Conservation (phyloP, 345 rosid species). For the Dipteronia sinensis region DNA sequence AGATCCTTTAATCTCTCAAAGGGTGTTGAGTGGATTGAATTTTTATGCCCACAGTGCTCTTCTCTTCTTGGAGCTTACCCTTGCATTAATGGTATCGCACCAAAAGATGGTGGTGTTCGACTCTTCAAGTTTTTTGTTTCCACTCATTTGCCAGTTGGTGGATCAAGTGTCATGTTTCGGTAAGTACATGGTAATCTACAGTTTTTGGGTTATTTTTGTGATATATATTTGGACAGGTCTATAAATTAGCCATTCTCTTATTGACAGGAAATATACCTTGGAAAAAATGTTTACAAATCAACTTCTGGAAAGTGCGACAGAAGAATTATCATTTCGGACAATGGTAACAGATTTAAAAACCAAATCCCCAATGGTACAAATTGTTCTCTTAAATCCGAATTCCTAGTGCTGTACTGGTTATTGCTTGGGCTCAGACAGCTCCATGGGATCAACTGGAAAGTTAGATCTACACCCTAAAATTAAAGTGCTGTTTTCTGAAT, state of each 20-base stretch:
- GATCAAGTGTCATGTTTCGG: conserved; percentile 60
- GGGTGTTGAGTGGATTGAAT: conserved; percentile 68
- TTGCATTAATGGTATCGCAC: conserved; percentile 36
- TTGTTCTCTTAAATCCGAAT: conserved; percentile 73
- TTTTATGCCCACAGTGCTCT: conserved; percentile 66
- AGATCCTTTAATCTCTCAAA: conserved; percentile 70
- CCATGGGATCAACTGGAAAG: conserved; percentile 31
- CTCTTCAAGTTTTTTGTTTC: conserved; percentile 78
- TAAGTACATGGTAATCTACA: conserved; percentile 15
- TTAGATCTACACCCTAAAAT: conserved; percentile 50
- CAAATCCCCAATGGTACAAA: conserved; percentile 55
- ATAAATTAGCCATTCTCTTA: background rate
- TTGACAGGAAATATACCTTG: conserved; percentile 64
- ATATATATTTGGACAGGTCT: background rate
- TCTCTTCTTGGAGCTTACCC: conserved; percentile 86
- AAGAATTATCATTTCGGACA: conserved; percentile 83
- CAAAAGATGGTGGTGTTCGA: conserved; percentile 79
- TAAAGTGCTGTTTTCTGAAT: conserved; percentile 57
- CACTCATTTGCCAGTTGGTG: conserved; percentile 48
- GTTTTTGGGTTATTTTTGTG: background rate
- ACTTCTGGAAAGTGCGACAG: conserved; percentile 71
- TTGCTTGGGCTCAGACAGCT: conserved; percentile 45
- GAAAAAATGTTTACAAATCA: conserved; percentile 78
- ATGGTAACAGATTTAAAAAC: conserved; percentile 68
- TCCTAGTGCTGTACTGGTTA: conserved; percentile 67